phyloP scores from a whole-genome alignment of 345 rosid species.

The Triadica sebifera region DNA sequence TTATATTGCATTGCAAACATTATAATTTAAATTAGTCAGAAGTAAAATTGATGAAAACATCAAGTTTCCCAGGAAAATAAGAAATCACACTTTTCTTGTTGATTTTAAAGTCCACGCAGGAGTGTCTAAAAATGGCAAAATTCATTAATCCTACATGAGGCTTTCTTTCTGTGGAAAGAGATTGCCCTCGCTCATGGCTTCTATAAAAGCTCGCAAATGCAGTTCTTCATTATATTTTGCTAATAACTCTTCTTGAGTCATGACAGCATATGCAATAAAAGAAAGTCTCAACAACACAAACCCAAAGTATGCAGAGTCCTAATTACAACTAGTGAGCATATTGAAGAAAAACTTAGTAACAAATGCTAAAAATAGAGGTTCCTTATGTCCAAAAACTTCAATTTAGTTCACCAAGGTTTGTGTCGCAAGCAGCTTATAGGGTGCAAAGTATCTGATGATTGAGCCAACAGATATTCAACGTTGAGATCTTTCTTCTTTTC shows the following conservation, averaged over 20 bases:
- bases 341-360: conserved; percentile 39
- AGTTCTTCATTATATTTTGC: background rate
- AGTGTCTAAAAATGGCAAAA: background rate
- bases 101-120: too few species aligned
- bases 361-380: conserved; percentile 13
- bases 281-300: background rate
- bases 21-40: background rate
- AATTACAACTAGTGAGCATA: background rate
- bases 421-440: background rate
- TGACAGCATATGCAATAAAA: background rate
- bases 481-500: background rate
- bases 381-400: background rate
- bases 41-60: background rate
- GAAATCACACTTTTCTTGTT: background rate
- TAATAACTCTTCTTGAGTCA: background rate
- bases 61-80: background rate
- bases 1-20: too few species aligned
- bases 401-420: conserved; percentile 11
- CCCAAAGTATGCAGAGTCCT: background rate
- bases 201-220: background rate
- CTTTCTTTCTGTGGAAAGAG: background rate
- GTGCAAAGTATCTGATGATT: background rate
- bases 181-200: background rate
- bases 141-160: too few species aligned
- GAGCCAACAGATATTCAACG: background rate